Evolutionary conservation across 257 asterid species (phyloP).

Genomic region (Haberlea rhodopensis): DNA sequence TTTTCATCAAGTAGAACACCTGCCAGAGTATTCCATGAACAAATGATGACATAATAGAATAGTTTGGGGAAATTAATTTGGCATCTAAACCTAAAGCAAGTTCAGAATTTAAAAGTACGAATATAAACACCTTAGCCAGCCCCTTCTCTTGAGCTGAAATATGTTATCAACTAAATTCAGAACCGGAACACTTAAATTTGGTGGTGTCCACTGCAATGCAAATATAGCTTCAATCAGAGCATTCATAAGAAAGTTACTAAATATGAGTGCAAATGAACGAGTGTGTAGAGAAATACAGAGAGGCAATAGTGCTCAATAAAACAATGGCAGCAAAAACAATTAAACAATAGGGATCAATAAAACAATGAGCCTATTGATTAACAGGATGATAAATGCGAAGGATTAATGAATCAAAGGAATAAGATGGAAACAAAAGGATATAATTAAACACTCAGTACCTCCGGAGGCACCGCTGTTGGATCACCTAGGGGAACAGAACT

Average conservation of each 20-base stretch:
- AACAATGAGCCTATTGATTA: background rate
- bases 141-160: constrained; percentile 96
- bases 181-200: constrained; percentile 76
- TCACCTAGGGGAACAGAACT: constrained; percentile 40
- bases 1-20: background rate
- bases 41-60: background rate
- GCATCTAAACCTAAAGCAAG: constrained; percentile 32
- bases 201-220: constrained; percentile 50
- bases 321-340: background rate
- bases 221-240: constrained; percentile 16
- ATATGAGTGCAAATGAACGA: background rate
- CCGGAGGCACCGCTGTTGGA: constrained; percentile 78
- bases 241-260: background rate
- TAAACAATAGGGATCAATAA: too few relatives aligned
- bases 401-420: constrained; percentile 6
- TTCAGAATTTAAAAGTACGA: constrained; percentile 17
- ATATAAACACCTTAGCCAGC: constrained; percentile 87
- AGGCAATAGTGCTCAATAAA: background rate
- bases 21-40: background rate
- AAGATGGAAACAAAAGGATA: constrained; percentile 15
- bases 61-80: constrained; percentile 11
- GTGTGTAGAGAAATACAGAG: background rate
- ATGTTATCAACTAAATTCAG: constrained; percentile 87
- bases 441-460: constrained; percentile 46
- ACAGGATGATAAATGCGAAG: background rate